Evolutionary conservation across 2,329 filamentous ascomycete genomes (phyloP).

Genomic region (Diaporthe eres): DNA sequence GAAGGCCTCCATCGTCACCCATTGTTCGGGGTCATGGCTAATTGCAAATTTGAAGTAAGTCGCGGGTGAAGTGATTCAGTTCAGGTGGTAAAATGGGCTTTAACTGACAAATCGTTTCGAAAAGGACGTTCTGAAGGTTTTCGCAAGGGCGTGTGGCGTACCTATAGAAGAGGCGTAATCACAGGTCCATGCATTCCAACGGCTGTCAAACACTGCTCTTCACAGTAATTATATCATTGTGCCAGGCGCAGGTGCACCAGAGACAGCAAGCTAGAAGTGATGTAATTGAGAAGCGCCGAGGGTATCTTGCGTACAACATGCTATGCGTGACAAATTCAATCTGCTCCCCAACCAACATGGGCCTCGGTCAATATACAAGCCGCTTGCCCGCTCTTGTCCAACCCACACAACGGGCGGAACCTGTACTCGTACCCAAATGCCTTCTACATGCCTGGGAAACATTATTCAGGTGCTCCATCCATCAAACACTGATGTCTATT

Average conservation of each 20-base stretch:
- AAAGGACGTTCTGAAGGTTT: neutral
- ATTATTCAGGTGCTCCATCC: neutral
- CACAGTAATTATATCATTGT: neutral
- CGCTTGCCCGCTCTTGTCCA: neutral
- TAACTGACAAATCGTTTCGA: neutral
- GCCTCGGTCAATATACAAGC: neutral
- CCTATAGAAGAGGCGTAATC: neutral
- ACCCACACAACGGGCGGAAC: neutral
- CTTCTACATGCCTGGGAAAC: neutral
- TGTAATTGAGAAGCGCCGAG: constrained; percentile 11
- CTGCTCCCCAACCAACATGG: neutral
- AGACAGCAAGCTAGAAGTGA: neutral
- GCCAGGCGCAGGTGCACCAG: neutral
- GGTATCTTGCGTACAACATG: constrained; percentile 32
- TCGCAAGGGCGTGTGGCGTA: neutral
- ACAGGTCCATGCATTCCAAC: too few relatives aligned
- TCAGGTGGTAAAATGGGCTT: neutral
- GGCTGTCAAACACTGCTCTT: neutral
- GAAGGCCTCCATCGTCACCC: neutral
- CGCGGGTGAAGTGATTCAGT: neutral
- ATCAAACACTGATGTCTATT: neutral
- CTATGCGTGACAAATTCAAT: constrained; percentile 28
- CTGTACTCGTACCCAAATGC: neutral
- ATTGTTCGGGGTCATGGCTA: neutral
- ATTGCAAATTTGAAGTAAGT: neutral